Evolutionary conservation across 108 stramenopile genomes (phyloP), one percentile per base, ranked within the genome.

Genomic region (Epithemia pelagica): DNA sequence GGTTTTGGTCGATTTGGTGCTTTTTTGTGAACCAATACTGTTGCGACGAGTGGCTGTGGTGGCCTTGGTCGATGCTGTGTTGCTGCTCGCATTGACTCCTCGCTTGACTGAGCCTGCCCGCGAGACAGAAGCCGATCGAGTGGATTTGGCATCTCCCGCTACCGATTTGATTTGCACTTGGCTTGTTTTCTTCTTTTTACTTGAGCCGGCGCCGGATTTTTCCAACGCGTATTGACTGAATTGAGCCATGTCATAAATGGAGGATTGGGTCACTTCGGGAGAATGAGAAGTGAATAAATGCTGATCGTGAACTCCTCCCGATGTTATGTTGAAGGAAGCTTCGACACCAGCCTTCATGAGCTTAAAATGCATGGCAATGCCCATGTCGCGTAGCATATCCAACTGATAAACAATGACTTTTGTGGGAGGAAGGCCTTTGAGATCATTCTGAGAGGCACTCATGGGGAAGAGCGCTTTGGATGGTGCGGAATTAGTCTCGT

Each of bases 281-380:
- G 57, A 58, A 58, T 58, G 57, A 8, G 20, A 5, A 5, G 57
- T 58, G 20, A 58, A 58, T 5, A 58, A 19, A 8, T 58, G 57
- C 20, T 58, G 57, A 25, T 58, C 57, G 57, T 58, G 57, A 5
- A 58, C 57, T 27, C 57, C 57, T 7, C 57, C 57, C 57, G 57
- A 58, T 19, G 27, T 28, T 15, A 58, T 58, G 20, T 25, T 58
- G 27, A 58, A 58, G 15, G 57, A 27, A 5, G 57, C 27, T 8
- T 7, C 7, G 8, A 58, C 57, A 19, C 57, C 57, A 28, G 57
- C 57, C 8, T 58, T 28, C 27, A 27, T 58, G 26, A 58, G 27
- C 57, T 58, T 58, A 19, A 27, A 58, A 28, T 58, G 57, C 57
- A 58, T 27, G 57, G 57, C 57, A 58, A 58, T 58, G 57, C 57